Conservation (phyloP, 352 stramenopile species). For the Phytophthora podocarpi region DNA sequence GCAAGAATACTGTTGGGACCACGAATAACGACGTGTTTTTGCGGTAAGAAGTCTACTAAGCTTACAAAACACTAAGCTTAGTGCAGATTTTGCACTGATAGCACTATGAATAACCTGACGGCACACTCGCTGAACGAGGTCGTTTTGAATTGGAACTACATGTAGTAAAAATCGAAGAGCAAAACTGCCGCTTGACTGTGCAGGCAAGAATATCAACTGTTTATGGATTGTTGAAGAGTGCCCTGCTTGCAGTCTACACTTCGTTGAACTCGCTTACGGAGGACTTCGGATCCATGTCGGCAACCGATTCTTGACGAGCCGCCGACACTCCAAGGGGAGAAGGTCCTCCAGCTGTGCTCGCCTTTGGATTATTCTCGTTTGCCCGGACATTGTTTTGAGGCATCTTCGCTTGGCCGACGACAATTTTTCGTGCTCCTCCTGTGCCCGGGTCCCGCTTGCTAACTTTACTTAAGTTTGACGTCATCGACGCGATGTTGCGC, state of each 20-base stretch:
- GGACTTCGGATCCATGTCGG: conserved; percentile 5
- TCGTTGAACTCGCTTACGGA: conserved; percentile 26
- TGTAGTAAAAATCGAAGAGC: too few relatives aligned
- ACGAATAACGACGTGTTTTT: too few relatives aligned
- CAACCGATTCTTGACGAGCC: conserved; percentile 8
- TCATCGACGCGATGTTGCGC: conserved; percentile 32
- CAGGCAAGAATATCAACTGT: too few relatives aligned
- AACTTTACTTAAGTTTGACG: conserved; percentile 21
- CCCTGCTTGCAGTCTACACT: conserved; percentile 6
- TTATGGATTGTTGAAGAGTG: too few relatives aligned
- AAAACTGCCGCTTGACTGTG: too few relatives aligned
- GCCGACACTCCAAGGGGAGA: not conserved
- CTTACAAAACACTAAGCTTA: too few relatives aligned
- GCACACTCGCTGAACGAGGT: too few relatives aligned
- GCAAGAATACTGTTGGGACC: too few relatives aligned
- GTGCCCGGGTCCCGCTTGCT: conserved; percentile 20
- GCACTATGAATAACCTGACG: too few relatives aligned
- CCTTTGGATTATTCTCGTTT: conserved; percentile 8
- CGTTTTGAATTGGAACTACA: too few relatives aligned
- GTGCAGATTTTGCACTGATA: too few relatives aligned
- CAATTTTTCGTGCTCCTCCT: conserved; percentile 9
- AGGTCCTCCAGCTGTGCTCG: not conserved
- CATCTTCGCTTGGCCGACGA: conserved; percentile 21
- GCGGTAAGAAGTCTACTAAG: too few relatives aligned
- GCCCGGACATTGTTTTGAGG: not conserved